Evolutionary conservation across 2,329 filamentous ascomycete genomes (phyloP).

Genomic region (Aureobasidium sp.): DNA sequence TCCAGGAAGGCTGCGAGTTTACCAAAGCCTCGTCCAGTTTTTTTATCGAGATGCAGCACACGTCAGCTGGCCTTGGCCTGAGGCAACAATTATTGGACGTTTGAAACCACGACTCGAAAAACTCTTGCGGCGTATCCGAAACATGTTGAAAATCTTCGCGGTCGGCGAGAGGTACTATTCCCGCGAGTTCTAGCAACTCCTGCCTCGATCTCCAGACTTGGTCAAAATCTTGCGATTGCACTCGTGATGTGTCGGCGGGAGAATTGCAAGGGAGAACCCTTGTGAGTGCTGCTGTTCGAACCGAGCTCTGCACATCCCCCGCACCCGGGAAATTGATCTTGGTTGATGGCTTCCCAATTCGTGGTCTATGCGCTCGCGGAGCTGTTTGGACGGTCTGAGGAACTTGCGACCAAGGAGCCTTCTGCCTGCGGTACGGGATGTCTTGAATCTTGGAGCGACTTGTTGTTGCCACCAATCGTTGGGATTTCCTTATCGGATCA

Average conservation of each 20-base stretch:
- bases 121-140: neutral
- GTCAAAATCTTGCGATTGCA: neutral
- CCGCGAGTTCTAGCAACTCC: neutral
- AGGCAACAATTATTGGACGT: neutral
- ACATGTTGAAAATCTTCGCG: neutral
- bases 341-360: neutral
- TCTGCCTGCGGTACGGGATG: neutral
- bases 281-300: neutral
- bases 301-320: constrained; percentile 4
- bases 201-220: neutral
- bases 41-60: neutral
- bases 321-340: neutral
- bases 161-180: neutral
- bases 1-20: neutral
- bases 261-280: neutral
- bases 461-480: neutral
- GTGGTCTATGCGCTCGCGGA: neutral
- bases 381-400: neutral
- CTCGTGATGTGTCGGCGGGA: neutral
- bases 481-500: neutral
- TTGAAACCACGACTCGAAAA: neutral
- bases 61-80: neutral
- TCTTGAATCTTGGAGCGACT: too few species aligned
- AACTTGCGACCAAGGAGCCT: neutral
- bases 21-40: neutral